Evolutionary conservation across 306 rosid genomes (phyloP).

Genomic region (Quercus dentata): DNA sequence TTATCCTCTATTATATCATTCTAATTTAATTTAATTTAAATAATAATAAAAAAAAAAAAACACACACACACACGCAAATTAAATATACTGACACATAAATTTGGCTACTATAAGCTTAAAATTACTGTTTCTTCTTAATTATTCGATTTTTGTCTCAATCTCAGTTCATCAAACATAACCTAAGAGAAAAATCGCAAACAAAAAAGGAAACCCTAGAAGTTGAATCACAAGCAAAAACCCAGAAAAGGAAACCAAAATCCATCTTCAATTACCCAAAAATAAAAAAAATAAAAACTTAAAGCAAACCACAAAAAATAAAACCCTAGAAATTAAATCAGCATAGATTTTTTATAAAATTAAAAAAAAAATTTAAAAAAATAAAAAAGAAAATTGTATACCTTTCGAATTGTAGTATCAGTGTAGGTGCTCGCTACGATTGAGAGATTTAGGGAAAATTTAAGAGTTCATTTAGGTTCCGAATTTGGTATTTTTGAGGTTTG

Average conservation of each 20-base stretch:
- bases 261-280: background rate
- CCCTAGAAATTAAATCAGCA: constrained; percentile 52
- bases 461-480: constrained; percentile 20
- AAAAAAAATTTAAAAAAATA: background rate
- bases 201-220: constrained; percentile 38
- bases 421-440: constrained; percentile 2
- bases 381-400: constrained; percentile 37
- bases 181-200: background rate
- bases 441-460: constrained; percentile 19
- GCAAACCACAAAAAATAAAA: constrained; percentile 7
- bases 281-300: constrained; percentile 29
- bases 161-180: constrained; percentile 9
- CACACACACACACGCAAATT: background rate
- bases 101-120: constrained; percentile 23
- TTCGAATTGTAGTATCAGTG: constrained; percentile 23
- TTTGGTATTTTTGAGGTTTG: constrained; percentile 29
- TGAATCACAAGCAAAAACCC: constrained; percentile 29
- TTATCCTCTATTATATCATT: background rate
- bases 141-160: background rate
- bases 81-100: background rate
- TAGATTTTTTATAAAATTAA: background rate
- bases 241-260: constrained; percentile 13
- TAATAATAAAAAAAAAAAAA: background rate
- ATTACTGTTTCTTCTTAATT: constrained; percentile 14
- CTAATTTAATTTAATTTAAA: background rate